Base-by-base conservation (phyloP, 345 rosid species). In the Conringia planisiliqua region DNA sequence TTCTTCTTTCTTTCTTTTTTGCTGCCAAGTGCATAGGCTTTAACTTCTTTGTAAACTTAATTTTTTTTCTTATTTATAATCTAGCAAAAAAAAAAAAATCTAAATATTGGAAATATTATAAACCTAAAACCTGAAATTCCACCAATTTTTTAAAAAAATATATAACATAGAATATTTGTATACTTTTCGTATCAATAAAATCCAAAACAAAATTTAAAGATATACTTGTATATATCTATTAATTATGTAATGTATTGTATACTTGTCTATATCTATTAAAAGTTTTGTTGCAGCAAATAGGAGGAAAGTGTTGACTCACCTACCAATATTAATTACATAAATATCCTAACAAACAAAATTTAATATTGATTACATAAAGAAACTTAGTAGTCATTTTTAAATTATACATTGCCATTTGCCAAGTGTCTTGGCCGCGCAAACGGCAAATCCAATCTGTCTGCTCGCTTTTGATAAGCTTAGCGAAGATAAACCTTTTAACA, bases 281-380 rank as follows among this genome's bases (percentile, higher is more conserved):
- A 47, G 17, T 10, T 29, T 70, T 57, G 54, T 29, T 62, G 72
- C 75, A 64, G 61, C 80, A 62, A 77, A 64, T 77, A 36, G 67
- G 71, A 71, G 29, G 29, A 36, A 35, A 18, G 60, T 47, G 76
- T 77, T 71, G 80, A 77, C 80, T 71, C 38, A 70, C 71, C 72
- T 64, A 64, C 72, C 76, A 71, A 46, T 4, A 57, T 36, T 36
- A 47, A 12, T 36, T 56, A 70, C 61, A 77, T 29, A 54, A 6
- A 60, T 22, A 47, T 42, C 38, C 12, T 64, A 77, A 46, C 80
- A 63, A 35, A 62, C 51, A 13, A 12, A 27, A 2, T 47, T 43
- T 55, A n/a, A 27, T 64, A 55, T 47, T 13, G 5, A 50, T 66
- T 47, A 47, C 17, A 58, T n/a, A 1, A 44, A 44, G 22, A 74